Evolutionary conservation across 2,329 filamentous ascomycete species (phyloP), one percentile per base, ranked within the genome.

Genomic region (Ophiosphaerella korrae): DNA sequence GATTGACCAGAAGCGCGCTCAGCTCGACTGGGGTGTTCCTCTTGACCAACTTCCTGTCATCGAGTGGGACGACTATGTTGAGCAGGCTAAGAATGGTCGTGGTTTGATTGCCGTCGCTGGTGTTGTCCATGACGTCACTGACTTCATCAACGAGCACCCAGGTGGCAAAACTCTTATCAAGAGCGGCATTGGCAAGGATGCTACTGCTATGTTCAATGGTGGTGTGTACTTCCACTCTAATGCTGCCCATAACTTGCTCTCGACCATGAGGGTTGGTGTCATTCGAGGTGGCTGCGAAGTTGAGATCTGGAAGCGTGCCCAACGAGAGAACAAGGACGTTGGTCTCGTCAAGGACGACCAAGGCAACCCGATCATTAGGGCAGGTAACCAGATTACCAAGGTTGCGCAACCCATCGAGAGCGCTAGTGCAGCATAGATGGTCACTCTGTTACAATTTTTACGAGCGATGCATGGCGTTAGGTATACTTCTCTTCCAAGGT

Each of bases 341-440:
- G 85, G 87, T 51, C 87, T 88, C 61, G 84, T 90, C 73, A 92
- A 90, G 73, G 92, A 96, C 72, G 88, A 86, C 13, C 80, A 85
- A 46, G 92, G 92, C 43, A 84, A 90, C 74, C 87, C 89, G 58
- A 92, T 97, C 63, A 84, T 95, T 68, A 88, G 92, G 58, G 92
- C 92, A 60, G 92, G 92, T 46, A 81, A 85, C 66, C 92, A 97
- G 78, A 84, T 90, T 52, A 97, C 92, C 63, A 91, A 90, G 77
- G 84, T 95, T 44, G 78, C 86, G 16, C 86, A 91, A 73, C 91
- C 92, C 38, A 84, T 90, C 48, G 85, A 88, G 57, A 92, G 87
- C 64, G 92, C 92, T 52, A 91, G 91, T 75, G 91, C 92, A 58
- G 92, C 92, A 67, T 93, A 75, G 63, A 68, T 51, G 42, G 52